Evolutionary conservation across 2,329 filamentous ascomycete genomes (phyloP), one percentile per base, ranked within the genome.

Genomic region (Ceratocystiopsis minuta): DNA sequence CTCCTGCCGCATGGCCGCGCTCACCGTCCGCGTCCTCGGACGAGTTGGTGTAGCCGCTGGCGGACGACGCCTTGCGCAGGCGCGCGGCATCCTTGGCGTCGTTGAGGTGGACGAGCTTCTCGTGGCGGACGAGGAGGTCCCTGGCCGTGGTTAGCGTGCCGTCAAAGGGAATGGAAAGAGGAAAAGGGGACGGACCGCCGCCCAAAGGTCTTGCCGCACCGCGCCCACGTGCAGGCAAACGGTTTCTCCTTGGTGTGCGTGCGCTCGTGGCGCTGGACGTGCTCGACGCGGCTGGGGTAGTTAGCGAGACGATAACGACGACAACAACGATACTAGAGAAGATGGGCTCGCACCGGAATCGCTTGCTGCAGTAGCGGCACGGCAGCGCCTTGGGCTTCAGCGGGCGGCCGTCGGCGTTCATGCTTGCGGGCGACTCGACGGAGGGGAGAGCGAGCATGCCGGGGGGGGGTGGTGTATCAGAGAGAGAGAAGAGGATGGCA

Each of bases 181-280:
- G 38, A 41, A 39, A 36, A 40, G 38, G 38, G 17, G 16, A 64
- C 70, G 64, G 56, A 76, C 72, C 71, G 64, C 60, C 72, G 61
- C 53, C 71, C 70, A 58, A 76, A 77, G 2, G 66, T 72, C 58
- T 75, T 75, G 39, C 72, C 71, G 57, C 72, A 77, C 36, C 67
- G 64, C 53, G 66, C 65, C 68, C 70, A 74, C 47, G 53, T 61
- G 50, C 72, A 77, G 40, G 67, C 64, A 53, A 76, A 77, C 10
- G 72, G 72, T 55, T 76, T 76, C 58, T 76, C 72, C 52, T 76
- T 76, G 50, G 72, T 77, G 57, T 77, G 72, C 32, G 71, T 75
- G 48, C 72, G 65, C 56, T 75, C 71, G 55, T 77, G 72, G 53
- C 72, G 64, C 56, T 76, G 71, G 41, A 77, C 70, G 57, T 77